Conservation (phyloP, 2,329 filamentous ascomycete species). For the Trichoderma sp. region DNA sequence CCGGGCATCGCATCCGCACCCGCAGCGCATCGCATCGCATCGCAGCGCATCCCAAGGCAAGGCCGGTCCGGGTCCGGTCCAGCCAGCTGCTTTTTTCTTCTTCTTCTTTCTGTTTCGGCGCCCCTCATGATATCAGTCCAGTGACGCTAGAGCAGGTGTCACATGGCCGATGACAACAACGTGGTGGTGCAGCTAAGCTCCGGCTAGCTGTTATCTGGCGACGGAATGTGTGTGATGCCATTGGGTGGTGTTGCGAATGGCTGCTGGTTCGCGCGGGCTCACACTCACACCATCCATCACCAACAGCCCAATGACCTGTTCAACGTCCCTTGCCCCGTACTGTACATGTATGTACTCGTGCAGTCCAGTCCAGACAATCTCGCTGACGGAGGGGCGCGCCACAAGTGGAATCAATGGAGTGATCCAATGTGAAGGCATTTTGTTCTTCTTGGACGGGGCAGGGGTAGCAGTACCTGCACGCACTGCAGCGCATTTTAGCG, state of each 20-base stretch:
- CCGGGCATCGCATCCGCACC: background rate
- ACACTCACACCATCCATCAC: conserved; percentile 13
- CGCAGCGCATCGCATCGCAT: background rate
- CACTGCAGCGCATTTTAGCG: background rate
- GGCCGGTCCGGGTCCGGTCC: background rate
- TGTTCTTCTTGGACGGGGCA: background rate
- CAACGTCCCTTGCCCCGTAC: background rate
- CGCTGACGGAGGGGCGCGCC: background rate
- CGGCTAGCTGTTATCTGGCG: conserved; percentile 13
- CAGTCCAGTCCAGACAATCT: background rate
- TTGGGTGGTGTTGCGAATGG: conserved; percentile 11
- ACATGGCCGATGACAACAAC: conserved; percentile 24
- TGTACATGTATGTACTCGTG: background rate
- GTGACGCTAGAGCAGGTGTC: conserved; percentile 22
- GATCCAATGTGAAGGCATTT: background rate
- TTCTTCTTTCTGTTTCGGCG: background rate
- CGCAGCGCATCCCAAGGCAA: background rate
- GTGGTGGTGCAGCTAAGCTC: conserved; percentile 24
- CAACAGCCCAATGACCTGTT: conserved; percentile 8
- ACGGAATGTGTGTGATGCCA: conserved; percentile 6
- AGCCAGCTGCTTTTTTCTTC: background rate
- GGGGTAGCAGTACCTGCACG: background rate
- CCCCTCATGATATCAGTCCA: background rate
- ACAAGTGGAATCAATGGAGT: conserved; percentile 1
- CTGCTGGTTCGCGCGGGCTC: background rate